Base-by-base conservation (phyloP, 352 stramenopile species). In the Globisporangium cederbergense region DNA sequence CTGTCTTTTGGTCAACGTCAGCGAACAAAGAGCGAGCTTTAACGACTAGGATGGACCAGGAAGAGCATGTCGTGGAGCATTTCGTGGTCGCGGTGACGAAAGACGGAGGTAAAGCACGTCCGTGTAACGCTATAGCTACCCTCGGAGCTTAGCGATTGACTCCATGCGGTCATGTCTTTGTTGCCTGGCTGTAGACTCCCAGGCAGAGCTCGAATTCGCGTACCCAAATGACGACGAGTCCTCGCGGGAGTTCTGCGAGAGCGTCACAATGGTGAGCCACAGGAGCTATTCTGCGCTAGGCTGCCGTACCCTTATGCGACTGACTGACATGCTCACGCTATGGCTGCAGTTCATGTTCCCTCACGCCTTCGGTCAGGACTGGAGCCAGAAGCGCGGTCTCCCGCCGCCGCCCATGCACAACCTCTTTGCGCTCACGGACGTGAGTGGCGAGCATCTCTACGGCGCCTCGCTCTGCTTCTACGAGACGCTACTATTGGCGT, bases 391-490 rank as follows among this genome's bases (percentile, higher is more conserved):
- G 14, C 60, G 60, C 1, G 66, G 65, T 11, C 43, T 74, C 20
- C 65, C 75, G 18, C 75, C 75, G 0, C 78, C 78, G 4, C 72
- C 78, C 3, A 70, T 71, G 18, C 77, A 87, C 66, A 77, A 87
- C 51, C 38, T 81, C 4, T 87, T 87, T 59, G 77, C 73, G 10
- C 62, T 87, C 34, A 87, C 75, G 9, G 72, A 81, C 55, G 57
- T 65, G 8, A 71, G 68, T 4, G 78, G 78, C 7, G 72, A 81
- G 9, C 72, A 78, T 18, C 70, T 84, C 18, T 80, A 81, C 51
- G 78, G 78, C 25, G 71, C 78, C 4, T 84, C 78, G 5, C 52
- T 87, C 6, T 81, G 75, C 61, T 82, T 87, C 40, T 76, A 75
- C 52, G 76, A 84, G 65, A 75, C 71, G 4, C 20, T 50, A 2